Conservation (phyloP, 192 early-diverging fungal genomes). For the Gaertneriomyces semiglobifer region DNA sequence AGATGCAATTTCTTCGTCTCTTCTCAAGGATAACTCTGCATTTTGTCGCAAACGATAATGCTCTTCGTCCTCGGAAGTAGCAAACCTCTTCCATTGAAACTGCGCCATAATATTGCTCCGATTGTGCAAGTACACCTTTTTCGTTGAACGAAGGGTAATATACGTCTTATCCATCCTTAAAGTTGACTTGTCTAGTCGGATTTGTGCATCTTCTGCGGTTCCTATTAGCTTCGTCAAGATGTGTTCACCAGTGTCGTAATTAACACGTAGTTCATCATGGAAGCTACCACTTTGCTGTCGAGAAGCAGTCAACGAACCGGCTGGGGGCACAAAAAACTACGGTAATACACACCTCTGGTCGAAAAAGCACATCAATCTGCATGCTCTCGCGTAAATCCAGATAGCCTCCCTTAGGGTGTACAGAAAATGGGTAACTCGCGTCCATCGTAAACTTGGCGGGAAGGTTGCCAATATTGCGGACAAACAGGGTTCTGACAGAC, state of each 20-base stretch:
- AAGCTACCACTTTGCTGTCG: slow-evolving; percentile 45
- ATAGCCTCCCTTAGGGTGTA: slow-evolving; percentile 34
- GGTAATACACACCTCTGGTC: slow-evolving; percentile 40
- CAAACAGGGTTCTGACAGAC: slow-evolving; percentile 40
- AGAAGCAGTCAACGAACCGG: neutral
- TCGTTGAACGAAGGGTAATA: slow-evolving; percentile 46
- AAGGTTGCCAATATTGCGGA: slow-evolving; percentile 57
- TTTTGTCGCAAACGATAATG: slow-evolving; percentile 29
- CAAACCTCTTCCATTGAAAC: slow-evolving; percentile 55
- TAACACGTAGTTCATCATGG: slow-evolving; percentile 34
- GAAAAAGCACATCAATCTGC: slow-evolving; percentile 50
- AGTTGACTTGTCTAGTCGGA: slow-evolving; percentile 49
- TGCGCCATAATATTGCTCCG: slow-evolving; percentile 49
- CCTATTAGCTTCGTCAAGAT: slow-evolving; percentile 36
- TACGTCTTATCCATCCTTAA: slow-evolving; percentile 52
- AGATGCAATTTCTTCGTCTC: slow-evolving; percentile 37
- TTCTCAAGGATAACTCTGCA: slow-evolving; percentile 25
- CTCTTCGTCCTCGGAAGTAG: slow-evolving; percentile 45
- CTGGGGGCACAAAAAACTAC: neutral
- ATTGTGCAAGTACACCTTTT: slow-evolving; percentile 48
- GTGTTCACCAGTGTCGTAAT: slow-evolving; percentile 53
- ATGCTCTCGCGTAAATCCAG: slow-evolving; percentile 41
- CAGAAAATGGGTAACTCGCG: slow-evolving; percentile 37
- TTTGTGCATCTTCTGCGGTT: slow-evolving; percentile 48
- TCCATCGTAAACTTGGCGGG: slow-evolving; percentile 46